Base-by-base conservation (phyloP, 148 eudicot genomes). In the Diospyros lotus region DNA sequence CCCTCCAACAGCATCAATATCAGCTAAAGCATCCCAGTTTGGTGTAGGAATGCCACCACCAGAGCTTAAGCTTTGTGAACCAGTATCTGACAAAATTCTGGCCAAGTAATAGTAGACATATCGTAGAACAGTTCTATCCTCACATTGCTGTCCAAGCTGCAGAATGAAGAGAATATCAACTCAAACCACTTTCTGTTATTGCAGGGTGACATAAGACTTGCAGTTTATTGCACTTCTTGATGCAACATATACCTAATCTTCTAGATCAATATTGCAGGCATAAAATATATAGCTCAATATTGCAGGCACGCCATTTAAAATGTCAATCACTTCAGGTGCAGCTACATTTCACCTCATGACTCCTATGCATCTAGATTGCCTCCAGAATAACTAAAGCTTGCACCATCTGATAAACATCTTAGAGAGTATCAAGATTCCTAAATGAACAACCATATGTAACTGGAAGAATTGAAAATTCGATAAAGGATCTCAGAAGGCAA, bases 31-130 rank as follows among this genome's bases (percentile, higher is more conserved):
- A 87, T 95, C 98, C 98, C 98, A 95, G 76, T 95, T 95, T 75
- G 98, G 98, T 61, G 98, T 95, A 66, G 98, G 98, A 75, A 95
- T 95, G 68, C 98, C 98, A 77, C 98, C 98, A 74, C 98, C 98
- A 51, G 91, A 80, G 76, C 87, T 89, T 80, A 94, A 70, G 82
- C 93, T 96, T 86, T 94, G 97, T 38, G 96, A 89, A 73, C 96
- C 97, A 80, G 91, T 86, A 80, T 95, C 98, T 63, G 94, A 91
- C 46, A 95, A 83, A 74, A 95, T 95, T 81, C 98, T 90, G 56
- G 98, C 97, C 89, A 95, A 82, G 82, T 95, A 95, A 80, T 95
- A 95, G 78, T 92, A 95, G 68, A 95, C 94, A 71, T 95, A 95
- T 52, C 98, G 91, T 78, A 95, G 84, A 71, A 95, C 89, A 79